phyloP scores from a whole-genome alignment of 2,329 filamentous ascomycete genomes.

The Fusarium brachygibbosum region DNA sequence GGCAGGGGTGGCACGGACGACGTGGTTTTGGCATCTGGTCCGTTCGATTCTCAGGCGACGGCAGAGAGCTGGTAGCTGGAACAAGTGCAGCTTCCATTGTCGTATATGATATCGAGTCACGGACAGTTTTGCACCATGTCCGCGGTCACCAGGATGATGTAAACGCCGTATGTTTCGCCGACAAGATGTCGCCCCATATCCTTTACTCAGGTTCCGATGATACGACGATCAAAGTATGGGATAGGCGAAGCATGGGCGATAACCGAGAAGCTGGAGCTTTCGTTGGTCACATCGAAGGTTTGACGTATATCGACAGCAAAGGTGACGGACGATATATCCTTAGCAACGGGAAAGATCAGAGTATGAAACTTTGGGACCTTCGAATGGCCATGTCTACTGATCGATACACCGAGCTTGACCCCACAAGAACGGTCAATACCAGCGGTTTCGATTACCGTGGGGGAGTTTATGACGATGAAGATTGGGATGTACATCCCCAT shows the following conservation, averaged over 20 bases:
- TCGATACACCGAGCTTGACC: slow-evolving; percentile 69
- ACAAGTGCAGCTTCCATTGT: slow-evolving; percentile 84
- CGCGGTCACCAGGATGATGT: slow-evolving; percentile 88
- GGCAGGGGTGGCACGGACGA: slow-evolving; percentile 48
- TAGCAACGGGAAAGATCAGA: slow-evolving; percentile 95
- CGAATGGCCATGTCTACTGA: slow-evolving; percentile 86
- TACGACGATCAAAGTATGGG: slow-evolving; percentile 95
- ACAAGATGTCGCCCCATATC: slow-evolving; percentile 89
- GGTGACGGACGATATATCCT: slow-evolving; percentile 85
- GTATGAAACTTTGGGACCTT: slow-evolving; percentile 97
- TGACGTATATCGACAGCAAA: slow-evolving; percentile 79
- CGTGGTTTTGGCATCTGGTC: slow-evolving; percentile 81
- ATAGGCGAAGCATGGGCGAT: slow-evolving; percentile 91
- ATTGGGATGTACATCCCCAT: slow-evolving; percentile 74
- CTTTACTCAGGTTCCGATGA: slow-evolving; percentile 97
- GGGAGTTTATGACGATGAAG: slow-evolving; percentile 72
- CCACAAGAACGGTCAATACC: slow-evolving; percentile 64
- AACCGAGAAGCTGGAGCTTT: slow-evolving; percentile 77
- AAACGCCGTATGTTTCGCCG: slow-evolving; percentile 96
- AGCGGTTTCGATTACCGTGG: slow-evolving; percentile 82
- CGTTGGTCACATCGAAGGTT: slow-evolving; percentile 74
- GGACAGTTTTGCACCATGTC: slow-evolving; percentile 79
- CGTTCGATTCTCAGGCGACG: slow-evolving; percentile 91
- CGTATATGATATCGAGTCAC: slow-evolving; percentile 91
- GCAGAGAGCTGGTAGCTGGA: slow-evolving; percentile 89